Evolutionary conservation across 208 protist species (phyloP).

Genomic region (Leishmania tarentolae): DNA sequence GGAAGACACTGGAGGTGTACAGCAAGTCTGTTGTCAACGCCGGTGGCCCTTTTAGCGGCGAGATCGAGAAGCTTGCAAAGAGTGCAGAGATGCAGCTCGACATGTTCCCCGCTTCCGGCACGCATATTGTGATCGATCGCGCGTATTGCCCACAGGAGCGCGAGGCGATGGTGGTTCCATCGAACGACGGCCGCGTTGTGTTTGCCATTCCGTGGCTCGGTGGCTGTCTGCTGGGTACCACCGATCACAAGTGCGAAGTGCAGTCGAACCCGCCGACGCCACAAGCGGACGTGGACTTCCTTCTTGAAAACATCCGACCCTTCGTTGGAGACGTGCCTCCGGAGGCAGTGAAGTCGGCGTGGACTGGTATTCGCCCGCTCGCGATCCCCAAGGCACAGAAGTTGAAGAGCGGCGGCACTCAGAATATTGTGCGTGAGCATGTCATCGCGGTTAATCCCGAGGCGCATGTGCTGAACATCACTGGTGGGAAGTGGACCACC

Average conservation of each 20-base stretch:
- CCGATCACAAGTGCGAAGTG: conserved; percentile 78
- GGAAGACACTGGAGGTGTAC: conserved; percentile 73
- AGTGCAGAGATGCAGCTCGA: conserved; percentile 41
- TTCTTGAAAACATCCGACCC: conserved; percentile 71
- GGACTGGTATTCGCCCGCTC: conserved; percentile 89
- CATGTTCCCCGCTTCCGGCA: conserved; percentile 79
- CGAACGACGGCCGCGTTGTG: conserved; percentile 93
- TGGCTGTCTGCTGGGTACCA: conserved; percentile 94
- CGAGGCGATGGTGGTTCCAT: conserved; percentile 88
- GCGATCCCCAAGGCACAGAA: conserved; percentile 35
- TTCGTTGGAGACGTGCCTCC: conserved; percentile 67
- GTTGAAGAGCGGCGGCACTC: conserved; percentile 35
- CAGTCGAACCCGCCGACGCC: conserved; percentile 61
- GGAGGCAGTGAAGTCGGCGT: conserved; percentile 76
- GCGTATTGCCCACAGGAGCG: conserved; percentile 77
- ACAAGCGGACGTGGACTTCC: conserved; percentile 84
- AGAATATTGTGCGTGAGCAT: conserved; percentile 94
- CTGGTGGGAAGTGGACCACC: conserved; percentile 97
- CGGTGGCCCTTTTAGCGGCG: conserved; percentile 83
- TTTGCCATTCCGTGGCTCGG: conserved; percentile 94
- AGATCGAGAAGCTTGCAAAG: conserved; percentile 82
- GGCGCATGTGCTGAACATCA: conserved; percentile 82
- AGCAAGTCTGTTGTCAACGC: conserved; percentile 92
- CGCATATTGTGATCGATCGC: conserved; percentile 87
- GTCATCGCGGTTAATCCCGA: conserved; percentile 76